These are phyloP conservation scores for Xylariaceae sp. DNA, from an alignment of 2,329 filamentous ascomycete species.

Conservation along the genomic window DNA sequence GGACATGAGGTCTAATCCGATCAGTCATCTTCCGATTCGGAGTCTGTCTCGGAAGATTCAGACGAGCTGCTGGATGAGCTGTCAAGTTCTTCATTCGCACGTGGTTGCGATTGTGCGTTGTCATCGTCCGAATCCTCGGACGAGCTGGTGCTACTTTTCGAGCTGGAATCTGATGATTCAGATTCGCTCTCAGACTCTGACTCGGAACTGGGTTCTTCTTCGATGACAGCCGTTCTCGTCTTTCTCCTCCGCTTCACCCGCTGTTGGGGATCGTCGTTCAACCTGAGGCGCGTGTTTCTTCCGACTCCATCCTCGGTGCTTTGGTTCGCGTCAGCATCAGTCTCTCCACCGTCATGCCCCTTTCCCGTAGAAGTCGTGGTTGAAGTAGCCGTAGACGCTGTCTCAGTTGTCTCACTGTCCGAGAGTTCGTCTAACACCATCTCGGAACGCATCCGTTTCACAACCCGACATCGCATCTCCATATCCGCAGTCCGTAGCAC, in stretches of 20 bases:
- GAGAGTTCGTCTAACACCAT: conserved; percentile 59
- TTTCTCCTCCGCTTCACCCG: conserved; percentile 56
- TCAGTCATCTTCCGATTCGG: conserved; percentile 38
- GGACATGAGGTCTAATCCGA: background rate
- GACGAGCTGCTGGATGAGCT: conserved; percentile 45
- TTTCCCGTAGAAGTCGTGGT: conserved; percentile 34
- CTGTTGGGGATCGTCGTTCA: conserved; percentile 48
- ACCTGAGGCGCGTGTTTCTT: conserved; percentile 44
- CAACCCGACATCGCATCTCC: conserved; percentile 56
- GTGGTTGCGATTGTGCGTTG: conserved; percentile 19
- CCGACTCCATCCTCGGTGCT: conserved; percentile 30
- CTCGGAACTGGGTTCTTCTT: conserved; percentile 44
- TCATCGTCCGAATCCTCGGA: conserved; percentile 38
- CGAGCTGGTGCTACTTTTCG: conserved; percentile 25
- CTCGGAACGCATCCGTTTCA: conserved; percentile 67
- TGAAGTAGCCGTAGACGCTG: conserved; percentile 34
- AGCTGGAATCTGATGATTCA: conserved; percentile 43
- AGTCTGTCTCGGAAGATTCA: conserved; percentile 40
- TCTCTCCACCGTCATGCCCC: conserved; percentile 11
- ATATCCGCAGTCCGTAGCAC: conserved; percentile 53
- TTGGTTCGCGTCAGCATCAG: conserved; percentile 15
- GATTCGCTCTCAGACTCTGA: conserved; percentile 36
- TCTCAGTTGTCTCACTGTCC: conserved; percentile 47
- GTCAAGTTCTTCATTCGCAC: conserved; percentile 20
- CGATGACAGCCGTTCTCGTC: conserved; percentile 49